Evolutionary conservation across 2,329 filamentous ascomycete genomes (phyloP).

Genomic region (Ploettnerulaceae sp.): DNA sequence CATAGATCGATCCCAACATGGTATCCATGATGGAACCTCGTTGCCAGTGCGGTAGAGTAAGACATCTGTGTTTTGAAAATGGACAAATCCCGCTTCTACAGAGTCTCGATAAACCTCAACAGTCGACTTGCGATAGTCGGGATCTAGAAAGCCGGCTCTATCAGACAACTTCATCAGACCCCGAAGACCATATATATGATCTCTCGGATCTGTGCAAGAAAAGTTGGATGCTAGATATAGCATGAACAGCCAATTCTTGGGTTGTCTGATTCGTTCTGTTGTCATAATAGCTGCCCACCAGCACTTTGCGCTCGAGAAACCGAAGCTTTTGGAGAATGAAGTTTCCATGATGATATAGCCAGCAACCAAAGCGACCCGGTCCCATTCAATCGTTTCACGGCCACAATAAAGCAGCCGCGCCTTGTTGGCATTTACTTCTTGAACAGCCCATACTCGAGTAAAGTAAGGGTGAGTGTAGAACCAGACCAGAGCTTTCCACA

Average conservation of each 20-base stretch:
- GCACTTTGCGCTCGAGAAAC: conserved; percentile 25
- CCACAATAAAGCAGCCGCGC: conserved; percentile 24
- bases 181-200: too few relatives aligned
- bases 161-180: too few relatives aligned
- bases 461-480: conserved; percentile 25
- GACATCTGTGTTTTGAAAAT: too few relatives aligned
- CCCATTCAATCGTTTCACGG: conserved; percentile 24
- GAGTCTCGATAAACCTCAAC: too few relatives aligned
- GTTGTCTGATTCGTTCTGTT: conserved; percentile 22
- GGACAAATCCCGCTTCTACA: too few relatives aligned
- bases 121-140: too few relatives aligned
- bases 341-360: conserved; percentile 29
- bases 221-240: conserved; percentile 28
- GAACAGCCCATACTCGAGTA: conserved; percentile 25
- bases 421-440: conserved; percentile 25
- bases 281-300: conserved; percentile 27
- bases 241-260: conserved; percentile 29
- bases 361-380: conserved; percentile 24
- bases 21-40: conserved; percentile 28
- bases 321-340: conserved; percentile 24
- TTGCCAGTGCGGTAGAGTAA: too few relatives aligned
- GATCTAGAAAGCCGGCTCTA: too few relatives aligned
- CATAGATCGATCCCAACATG: conserved; percentile 27
- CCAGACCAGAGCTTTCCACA: conserved; percentile 23
- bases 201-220: conserved; percentile 10